These are phyloP conservation scores for Pyrenochaeta sp. DNA, from an alignment of 2,329 filamentous ascomycete species.

Conservation along the genomic window DNA sequence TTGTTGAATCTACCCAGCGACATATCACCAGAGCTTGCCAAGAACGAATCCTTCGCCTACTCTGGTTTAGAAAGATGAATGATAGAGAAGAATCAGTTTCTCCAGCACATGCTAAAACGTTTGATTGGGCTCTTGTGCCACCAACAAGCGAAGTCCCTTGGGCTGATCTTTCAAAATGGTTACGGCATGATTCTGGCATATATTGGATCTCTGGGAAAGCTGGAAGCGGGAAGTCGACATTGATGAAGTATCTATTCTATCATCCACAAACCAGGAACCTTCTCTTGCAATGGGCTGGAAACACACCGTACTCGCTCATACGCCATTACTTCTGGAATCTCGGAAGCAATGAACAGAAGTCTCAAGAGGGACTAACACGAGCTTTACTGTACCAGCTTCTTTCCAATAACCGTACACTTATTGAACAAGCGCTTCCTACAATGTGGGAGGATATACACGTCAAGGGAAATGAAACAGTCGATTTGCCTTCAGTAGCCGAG, in stretches of 20 bases:
- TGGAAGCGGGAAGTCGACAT: slow-evolving; percentile 58
- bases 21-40: not conserved
- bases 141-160: not conserved
- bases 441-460: not conserved
- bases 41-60: not conserved
- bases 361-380: slow-evolving; percentile 52
- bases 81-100: not conserved
- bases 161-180: slow-evolving; percentile 9
- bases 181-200: slow-evolving; percentile 3
- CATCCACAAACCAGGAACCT: slow-evolving; percentile 32
- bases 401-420: not conserved
- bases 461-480: not conserved
- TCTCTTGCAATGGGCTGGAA: slow-evolving; percentile 48
- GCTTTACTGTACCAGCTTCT: slow-evolving; percentile 39
- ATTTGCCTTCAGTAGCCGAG: not conserved
- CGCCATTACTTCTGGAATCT: slow-evolving; percentile 54
- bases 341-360: slow-evolving; percentile 52
- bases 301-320: slow-evolving; percentile 33
- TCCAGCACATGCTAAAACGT: not conserved
- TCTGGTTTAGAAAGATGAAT: not conserved
- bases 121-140: not conserved
- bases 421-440: not conserved
- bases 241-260: slow-evolving; percentile 56
- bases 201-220: slow-evolving; percentile 56
- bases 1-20: not conserved